Evolutionary conservation across 257 asterid genomes (phyloP), one percentile per base, ranked within the genome.

Genomic region (Ehretia macrophylla): DNA sequence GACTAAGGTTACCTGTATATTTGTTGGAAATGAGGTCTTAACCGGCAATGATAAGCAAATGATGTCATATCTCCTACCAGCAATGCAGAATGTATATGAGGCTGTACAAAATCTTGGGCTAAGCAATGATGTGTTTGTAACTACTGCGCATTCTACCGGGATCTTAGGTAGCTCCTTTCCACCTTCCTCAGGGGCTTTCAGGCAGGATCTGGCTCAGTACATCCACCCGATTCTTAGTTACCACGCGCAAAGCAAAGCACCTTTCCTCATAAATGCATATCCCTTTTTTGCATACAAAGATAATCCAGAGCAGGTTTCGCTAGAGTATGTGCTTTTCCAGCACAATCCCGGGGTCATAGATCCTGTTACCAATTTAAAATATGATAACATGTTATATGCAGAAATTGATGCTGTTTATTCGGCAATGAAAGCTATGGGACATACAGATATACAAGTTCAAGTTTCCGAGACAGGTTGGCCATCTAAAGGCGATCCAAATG

Each of bases 401-500:
- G 94, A 93, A 59, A 72, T 92, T 17, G 97, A 93, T 62, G 89
- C 97, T 6, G 96, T 89, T 51, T 76, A 86, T 54, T 47, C 79
- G 0, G 97, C 99, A 4, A 83, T 93, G 10, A 66, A 49, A 44
- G 83, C 80, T 10, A 11, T 85, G 63, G 99, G 97, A 3, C 79
- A 70, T 32, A 59, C 74, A 0, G 79, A 87, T 46, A 42, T 88
- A 38, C 69, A 55, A 44, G 84, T 93, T 13, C 69, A 80, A 51
- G 83, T 93, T 23, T 93, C 99, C 0, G 99, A 93, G 66, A 93
- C 99, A 0, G 99, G 99, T 0, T 92, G 99, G 99, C 99, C 97
- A 0, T 83, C 97, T 1, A 86, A 77, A 55, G 99, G 99, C 32
- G 99, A 85, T 11, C 56, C 70, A 0, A 21, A 66, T 22, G 99